A percentile compares a stretch with the other conserved stretches of the same genome.
phyloP scores from a whole-genome alignment of 2,329 filamentous ascomycete species.

The Ascocoryne sarcoides region DNA sequence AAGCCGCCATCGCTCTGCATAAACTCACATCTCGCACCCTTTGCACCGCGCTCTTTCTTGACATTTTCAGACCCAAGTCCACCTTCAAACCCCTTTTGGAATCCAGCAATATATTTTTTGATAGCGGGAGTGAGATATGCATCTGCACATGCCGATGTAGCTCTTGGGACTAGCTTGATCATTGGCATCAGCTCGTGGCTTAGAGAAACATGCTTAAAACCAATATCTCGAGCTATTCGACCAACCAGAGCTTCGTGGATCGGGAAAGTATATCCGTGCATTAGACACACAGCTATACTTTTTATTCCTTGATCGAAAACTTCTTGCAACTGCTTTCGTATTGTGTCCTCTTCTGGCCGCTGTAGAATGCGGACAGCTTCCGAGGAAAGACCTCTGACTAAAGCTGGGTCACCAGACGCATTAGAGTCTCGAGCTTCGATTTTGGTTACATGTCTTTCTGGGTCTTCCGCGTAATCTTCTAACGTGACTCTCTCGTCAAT shows the following conservation, averaged over 20 bases:
- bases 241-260: constrained; percentile 76
- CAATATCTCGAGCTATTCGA: constrained; percentile 66
- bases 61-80: constrained; percentile 71
- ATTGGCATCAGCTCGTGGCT: constrained; percentile 75
- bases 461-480: constrained; percentile 88
- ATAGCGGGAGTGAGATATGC: constrained; percentile 67
- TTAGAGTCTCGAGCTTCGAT: constrained; percentile 44
- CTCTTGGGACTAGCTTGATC: constrained; percentile 65
- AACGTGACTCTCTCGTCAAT: constrained; percentile 84
- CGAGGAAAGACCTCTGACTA: constrained; percentile 65
- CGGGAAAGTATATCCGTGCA: constrained; percentile 89
- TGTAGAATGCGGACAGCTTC: constrained; percentile 65
- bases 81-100: constrained; percentile 72
- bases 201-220: constrained; percentile 74
- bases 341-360: constrained; percentile 47
- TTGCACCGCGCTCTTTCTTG: constrained; percentile 52
- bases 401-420: constrained; percentile 39
- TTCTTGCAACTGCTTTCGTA: constrained; percentile 52
- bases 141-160: constrained; percentile 64
- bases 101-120: constrained; percentile 63
- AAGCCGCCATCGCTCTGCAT: constrained; percentile 68
- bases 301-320: constrained; percentile 63
- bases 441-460: constrained; percentile 47
- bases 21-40: constrained; percentile 79
- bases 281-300: constrained; percentile 81